A percentile compares a stretch with the other conserved stretches of the same genome.
Conservation (phyloP, 345 rosid genomes). For the Citrus trifoliata region DNA sequence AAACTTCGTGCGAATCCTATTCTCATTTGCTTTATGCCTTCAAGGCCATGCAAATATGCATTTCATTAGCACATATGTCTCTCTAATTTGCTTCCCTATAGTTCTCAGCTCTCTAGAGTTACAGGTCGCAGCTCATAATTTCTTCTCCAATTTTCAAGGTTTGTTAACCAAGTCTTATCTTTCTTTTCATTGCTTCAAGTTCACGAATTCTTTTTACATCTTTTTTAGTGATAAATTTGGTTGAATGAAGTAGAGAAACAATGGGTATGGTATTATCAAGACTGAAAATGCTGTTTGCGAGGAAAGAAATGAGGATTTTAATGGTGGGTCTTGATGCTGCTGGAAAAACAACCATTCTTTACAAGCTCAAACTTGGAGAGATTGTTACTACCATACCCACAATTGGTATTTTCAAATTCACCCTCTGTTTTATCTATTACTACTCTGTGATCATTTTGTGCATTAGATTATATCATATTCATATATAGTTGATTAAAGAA, state of each 20-base stretch:
- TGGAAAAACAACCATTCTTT: constrained; percentile 76
- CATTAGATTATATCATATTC: neutral
- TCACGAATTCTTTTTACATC: neutral
- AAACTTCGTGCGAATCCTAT: constrained; percentile 29
- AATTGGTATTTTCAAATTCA: constrained; percentile 37
- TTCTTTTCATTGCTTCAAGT: constrained; percentile 3
- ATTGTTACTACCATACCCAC: constrained; percentile 77
- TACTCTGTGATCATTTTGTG: neutral
- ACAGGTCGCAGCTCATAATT: neutral
- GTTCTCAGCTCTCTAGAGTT: neutral
- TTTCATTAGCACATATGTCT: neutral
- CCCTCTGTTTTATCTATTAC: neutral
- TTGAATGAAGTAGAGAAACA: constrained; percentile 2
- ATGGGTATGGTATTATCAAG: constrained; percentile 59
- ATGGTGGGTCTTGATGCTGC: constrained; percentile 84
- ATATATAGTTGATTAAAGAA: no score
- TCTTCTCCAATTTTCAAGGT: constrained; percentile 10
- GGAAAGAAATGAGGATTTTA: constrained; percentile 70
- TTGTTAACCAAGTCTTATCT: neutral
- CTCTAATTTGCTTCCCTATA: neutral
- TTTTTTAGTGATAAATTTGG: neutral
- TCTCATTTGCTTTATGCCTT: constrained; percentile 18
- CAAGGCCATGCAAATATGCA: no score
- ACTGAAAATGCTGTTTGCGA: constrained; percentile 44
- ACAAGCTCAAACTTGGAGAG: constrained; percentile 74